Conservation (phyloP, 2,329 filamentous ascomycete genomes). For the Fusarium camptoceras region DNA sequence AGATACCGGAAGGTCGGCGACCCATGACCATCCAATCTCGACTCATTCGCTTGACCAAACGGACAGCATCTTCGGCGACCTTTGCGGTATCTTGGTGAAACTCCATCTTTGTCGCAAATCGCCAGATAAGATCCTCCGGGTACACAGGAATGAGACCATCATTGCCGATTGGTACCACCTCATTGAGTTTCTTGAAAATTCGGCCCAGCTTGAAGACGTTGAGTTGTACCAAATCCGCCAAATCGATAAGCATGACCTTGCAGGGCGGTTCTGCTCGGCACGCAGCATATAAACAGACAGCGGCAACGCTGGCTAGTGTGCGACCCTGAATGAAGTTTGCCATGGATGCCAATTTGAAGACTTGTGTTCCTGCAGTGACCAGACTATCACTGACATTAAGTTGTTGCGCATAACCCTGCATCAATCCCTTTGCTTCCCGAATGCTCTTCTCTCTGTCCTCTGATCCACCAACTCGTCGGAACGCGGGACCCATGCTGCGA, state of each 20-base stretch:
- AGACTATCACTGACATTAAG: constrained; percentile 71
- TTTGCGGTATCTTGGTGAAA: constrained; percentile 85
- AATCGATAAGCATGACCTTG: constrained; percentile 92
- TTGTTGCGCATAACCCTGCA: constrained; percentile 71
- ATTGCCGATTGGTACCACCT: constrained; percentile 77
- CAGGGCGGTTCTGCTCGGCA: constrained; percentile 84
- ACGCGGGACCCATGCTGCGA: constrained; percentile 72
- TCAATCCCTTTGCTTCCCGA: constrained; percentile 67
- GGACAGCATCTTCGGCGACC: constrained; percentile 88
- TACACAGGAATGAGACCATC: constrained; percentile 76
- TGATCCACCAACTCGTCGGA: constrained; percentile 68
- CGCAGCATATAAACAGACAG: constrained; percentile 91
- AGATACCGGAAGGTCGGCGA: constrained; percentile 91
- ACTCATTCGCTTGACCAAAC: constrained; percentile 92
- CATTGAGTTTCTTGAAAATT: constrained; percentile 85
- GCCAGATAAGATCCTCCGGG: constrained; percentile 89
- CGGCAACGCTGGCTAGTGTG: constrained; percentile 84
- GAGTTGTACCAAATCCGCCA: constrained; percentile 83
- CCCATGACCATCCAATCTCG: constrained; percentile 98
- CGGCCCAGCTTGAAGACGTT: constrained; percentile 94
- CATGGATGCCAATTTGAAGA: constrained; percentile 80
- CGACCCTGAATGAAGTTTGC: constrained; percentile 88
- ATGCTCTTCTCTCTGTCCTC: constrained; percentile 71
- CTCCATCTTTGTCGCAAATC: constrained; percentile 91
- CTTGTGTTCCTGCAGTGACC: constrained; percentile 74